Conservation (phyloP, 2,329 filamentous ascomycete genomes). For the Sclerotinia subarctica region DNA sequence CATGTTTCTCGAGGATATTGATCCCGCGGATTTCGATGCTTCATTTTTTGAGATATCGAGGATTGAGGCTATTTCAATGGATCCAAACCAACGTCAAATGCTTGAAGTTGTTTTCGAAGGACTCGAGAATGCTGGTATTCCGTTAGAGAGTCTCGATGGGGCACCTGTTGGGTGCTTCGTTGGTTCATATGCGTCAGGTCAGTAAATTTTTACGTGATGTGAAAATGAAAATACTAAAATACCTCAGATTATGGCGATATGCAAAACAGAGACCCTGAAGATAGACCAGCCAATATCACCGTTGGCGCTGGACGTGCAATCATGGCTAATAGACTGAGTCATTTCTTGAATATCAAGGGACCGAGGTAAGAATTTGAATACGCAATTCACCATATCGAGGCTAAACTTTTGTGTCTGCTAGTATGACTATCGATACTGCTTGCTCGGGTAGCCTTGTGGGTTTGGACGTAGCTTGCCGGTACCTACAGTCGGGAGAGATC, state of each 20-base stretch:
- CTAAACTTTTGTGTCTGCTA: slow-evolving; percentile 30
- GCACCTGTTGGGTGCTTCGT: slow-evolving; percentile 23
- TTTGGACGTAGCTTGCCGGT: slow-evolving; percentile 43
- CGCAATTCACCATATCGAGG: background rate
- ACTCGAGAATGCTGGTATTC: slow-evolving; percentile 39
- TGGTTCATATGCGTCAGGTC: slow-evolving; percentile 21
- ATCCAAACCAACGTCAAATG: slow-evolving; percentile 40
- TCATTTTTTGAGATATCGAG: slow-evolving; percentile 43
- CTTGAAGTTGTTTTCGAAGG: slow-evolving; percentile 64
- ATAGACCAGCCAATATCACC: slow-evolving; percentile 14
- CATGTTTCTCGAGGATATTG: slow-evolving; percentile 48
- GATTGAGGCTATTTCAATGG: slow-evolving; percentile 41
- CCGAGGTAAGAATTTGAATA: slow-evolving; percentile 36
- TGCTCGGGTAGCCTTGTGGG: slow-evolving; percentile 56
- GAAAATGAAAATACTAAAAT: slow-evolving; percentile 24
- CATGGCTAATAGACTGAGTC: slow-evolving; percentile 49
- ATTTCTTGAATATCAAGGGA: slow-evolving; percentile 55
- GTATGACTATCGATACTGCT: slow-evolving; percentile 56
- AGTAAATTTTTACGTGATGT: slow-evolving; percentile 36
- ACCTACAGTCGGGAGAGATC: slow-evolving; percentile 40
- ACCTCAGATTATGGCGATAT: slow-evolving; percentile 25
- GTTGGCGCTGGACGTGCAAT: slow-evolving; percentile 33
- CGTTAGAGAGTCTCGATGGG: slow-evolving; percentile 23
- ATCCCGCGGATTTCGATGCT: slow-evolving; percentile 41
- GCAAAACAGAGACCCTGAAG: slow-evolving; percentile 26